Conservation (phyloP, 257 asterid genomes). For the Solanum chilense region DNA sequence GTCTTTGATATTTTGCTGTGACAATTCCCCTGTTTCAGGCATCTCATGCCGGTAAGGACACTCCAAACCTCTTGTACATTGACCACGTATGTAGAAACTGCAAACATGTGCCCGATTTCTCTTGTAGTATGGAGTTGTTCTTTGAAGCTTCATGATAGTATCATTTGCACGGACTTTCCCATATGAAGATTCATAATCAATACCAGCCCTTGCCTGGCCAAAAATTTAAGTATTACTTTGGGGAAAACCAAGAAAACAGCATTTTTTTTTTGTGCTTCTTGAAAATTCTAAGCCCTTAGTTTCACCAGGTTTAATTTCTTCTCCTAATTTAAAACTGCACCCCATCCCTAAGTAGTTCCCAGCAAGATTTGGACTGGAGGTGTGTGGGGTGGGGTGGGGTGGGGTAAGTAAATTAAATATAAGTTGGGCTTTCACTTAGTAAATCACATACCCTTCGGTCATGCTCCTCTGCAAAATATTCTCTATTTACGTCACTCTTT, state of each 20-base stretch:
- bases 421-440: background rate
- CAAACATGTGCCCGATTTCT: slow-evolving; percentile 95
- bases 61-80: slow-evolving; percentile 96
- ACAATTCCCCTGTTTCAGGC: slow-evolving; percentile 92
- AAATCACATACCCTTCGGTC: slow-evolving; percentile 68
- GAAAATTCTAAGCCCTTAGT: background rate
- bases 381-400: no score
- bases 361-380: background rate
- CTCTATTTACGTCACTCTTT: slow-evolving; percentile 94
- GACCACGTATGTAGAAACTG: slow-evolving; percentile 93
- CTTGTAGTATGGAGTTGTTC: slow-evolving; percentile 90
- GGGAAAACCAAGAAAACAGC: background rate
- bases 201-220: slow-evolving; percentile 90
- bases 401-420: background rate
- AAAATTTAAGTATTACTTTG: background rate
- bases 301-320: background rate
- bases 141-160: slow-evolving; percentile 87
- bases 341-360: background rate
- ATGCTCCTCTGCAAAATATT: slow-evolving; percentile 96
- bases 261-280: background rate
- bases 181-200: slow-evolving; percentile 88
- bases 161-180: slow-evolving; percentile 89
- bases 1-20: slow-evolving; percentile 92
- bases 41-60: slow-evolving; percentile 97
- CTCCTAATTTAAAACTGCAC: background rate